These are phyloP conservation scores for Wickerhamia fluorescens DNA, from an alignment of 805 yeast species.

Conservation along the genomic window DNA sequence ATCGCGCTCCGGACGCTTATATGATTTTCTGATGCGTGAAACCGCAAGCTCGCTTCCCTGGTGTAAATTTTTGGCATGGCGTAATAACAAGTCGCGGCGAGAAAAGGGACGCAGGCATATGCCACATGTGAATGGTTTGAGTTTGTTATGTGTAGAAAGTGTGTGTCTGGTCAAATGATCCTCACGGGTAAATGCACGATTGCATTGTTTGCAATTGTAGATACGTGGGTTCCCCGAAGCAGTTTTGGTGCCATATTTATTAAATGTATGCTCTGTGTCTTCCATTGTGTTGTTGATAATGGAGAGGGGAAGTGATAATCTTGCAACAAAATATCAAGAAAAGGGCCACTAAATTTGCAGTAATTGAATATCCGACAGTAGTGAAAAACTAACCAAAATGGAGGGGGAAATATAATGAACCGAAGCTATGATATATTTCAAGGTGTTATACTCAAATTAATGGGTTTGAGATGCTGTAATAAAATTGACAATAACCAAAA, in stretches of 20 bases:
- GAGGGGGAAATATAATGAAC: too few relatives aligned
- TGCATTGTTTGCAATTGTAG: constrained; percentile 33
- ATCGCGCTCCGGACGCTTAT: too few relatives aligned
- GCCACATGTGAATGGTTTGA: constrained; percentile 39
- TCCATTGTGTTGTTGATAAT: constrained; percentile 1
- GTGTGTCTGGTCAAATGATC: constrained; percentile 39
- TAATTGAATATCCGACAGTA: too few relatives aligned
- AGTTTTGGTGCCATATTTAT: constrained; percentile 35
- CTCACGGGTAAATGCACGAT: constrained; percentile 40
- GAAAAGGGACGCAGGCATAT: constrained; percentile 38
- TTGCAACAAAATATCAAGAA: too few relatives aligned
- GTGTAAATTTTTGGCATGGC: constrained; percentile 41
- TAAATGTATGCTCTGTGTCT: constrained; percentile 1
- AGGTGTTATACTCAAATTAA: too few relatives aligned
- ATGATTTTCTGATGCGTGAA: constrained; percentile 34
- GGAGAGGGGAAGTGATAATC: constrained; percentile 1
- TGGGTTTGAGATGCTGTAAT: too few relatives aligned
- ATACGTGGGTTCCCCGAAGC: constrained; percentile 39
- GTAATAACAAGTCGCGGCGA: constrained; percentile 34
- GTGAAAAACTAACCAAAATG: too few relatives aligned
- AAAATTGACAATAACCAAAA: too few relatives aligned
- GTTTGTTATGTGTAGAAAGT: constrained; percentile 36
- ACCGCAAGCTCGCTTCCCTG: constrained; percentile 38
- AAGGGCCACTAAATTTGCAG: too few relatives aligned
- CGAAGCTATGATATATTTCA: too few relatives aligned